Evolutionary conservation across 768 basidiomycete species (phyloP), one percentile per base, ranked within the genome.

Genomic region (Termitomyces sp.): DNA sequence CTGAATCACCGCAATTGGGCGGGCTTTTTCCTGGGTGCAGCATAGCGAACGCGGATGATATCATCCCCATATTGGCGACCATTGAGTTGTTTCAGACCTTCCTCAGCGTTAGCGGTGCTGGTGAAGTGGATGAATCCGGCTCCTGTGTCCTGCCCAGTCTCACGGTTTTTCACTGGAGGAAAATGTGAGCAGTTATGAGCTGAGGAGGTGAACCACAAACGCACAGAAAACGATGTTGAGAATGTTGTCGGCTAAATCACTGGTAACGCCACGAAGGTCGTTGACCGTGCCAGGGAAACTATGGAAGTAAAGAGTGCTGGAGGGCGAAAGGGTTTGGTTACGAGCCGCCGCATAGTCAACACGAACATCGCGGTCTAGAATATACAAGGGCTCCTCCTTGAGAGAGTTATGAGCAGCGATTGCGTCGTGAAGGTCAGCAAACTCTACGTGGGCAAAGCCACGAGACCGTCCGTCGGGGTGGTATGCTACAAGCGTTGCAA

Each of bases 61-160:
- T 71, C 65, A 3, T 80, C 81, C 20, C 72, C 66, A 0, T 55
- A 67, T 28, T 68, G 62, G 13, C 61, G 60, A 46, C 77, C 77
- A 63, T 77, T 72, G 26, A 83, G 64, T 34, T 68, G 66, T 9
- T 75, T 62, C 60, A 85, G 68, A 1, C 80, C 86, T 58, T 77
- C 70, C 36, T 75, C 75, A 8, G 86, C 82, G 4, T 67, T 57
- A n/a, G 79, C 71, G 49, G 75, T 68, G 55, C 67, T 63, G 48
- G 60, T 69, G 66, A 88, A 86, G 59, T 83, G 76, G 55, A 88
- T 65, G 70, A 85, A 87, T 26, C 79, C 83, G 4, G 62, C 69
- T 6, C 70, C 68, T n/a, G 56, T 65, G 10, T 57, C 56, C 16
- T 63, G 64, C 28, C 74, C 72, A 0, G 67, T 73, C 24, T 69